Conservation (phyloP, 441 rosid genomes). For the Gossypium davidsonii region DNA sequence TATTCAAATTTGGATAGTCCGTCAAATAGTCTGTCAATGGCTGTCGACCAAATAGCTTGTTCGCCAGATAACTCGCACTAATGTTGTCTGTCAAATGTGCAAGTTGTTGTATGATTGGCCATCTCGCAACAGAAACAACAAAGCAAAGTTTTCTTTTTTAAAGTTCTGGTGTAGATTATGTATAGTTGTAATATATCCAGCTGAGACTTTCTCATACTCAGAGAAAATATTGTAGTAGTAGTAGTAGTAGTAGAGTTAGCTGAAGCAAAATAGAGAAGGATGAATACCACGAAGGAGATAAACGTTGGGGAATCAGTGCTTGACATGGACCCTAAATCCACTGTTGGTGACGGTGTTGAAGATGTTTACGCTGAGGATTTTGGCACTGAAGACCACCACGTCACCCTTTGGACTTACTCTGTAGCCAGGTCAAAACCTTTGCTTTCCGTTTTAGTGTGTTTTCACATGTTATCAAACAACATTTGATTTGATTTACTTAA, state of each 20-base stretch:
- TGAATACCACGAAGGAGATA: slow-evolving; percentile 39
- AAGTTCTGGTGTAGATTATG: neutral
- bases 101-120: no score
- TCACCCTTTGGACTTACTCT: slow-evolving; percentile 73
- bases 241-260: neutral
- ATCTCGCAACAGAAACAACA: no score
- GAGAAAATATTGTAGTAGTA: no score
- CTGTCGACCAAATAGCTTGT: no score
- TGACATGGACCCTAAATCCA: slow-evolving; percentile 39
- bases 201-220: no score
- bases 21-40: no score
- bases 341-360: slow-evolving; percentile 55
- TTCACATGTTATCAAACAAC: no score
- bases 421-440: slow-evolving; percentile 44
- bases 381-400: slow-evolving; percentile 51
- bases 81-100: no score
- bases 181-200: neutral
- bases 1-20: no score
- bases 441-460: neutral
- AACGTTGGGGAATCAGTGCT: slow-evolving; percentile 43
- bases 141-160: neutral
- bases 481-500: neutral
- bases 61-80: no score
- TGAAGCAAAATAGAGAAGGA: slow-evolving; percentile 27
- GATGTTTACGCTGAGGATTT: slow-evolving; percentile 66